Evolutionary conservation across 305 asterid species (phyloP).

Genomic region (Ilex paraguariensis): DNA sequence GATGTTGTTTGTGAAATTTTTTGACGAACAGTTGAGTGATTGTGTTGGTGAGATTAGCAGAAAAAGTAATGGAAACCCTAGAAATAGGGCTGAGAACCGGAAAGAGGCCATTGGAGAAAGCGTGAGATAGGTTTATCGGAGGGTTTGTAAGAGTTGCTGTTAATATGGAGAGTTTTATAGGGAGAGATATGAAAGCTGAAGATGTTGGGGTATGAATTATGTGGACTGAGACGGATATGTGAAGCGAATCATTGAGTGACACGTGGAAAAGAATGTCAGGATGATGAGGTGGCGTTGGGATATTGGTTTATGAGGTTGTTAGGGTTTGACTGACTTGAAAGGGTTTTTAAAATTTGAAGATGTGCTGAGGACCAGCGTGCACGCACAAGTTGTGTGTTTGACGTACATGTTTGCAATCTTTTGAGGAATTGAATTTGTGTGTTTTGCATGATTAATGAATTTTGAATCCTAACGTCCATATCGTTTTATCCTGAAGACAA

Average conservation of each 20-base stretch:
- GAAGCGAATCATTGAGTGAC: not conserved
- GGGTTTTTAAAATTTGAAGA: too few species aligned
- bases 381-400: too few species aligned
- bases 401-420: too few species aligned
- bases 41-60: slow-evolving; percentile 32
- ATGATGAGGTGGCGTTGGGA: too few species aligned
- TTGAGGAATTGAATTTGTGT: too few species aligned
- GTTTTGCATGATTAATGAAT: too few species aligned
- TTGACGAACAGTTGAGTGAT: slow-evolving; percentile 43
- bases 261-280: too few species aligned
- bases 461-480: too few species aligned
- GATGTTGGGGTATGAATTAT: not conserved
- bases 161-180: not conserved
- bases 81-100: not conserved
- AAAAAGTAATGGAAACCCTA: not conserved
- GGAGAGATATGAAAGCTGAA: slow-evolving; percentile 1
- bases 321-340: too few species aligned
- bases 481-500: too few species aligned
- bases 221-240: not conserved
- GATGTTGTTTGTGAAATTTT: slow-evolving; percentile 26
- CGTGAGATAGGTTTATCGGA: not conserved
- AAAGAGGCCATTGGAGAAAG: not conserved
- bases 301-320: too few species aligned
- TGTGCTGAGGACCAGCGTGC: too few species aligned
- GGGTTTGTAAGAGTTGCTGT: not conserved